Conservation (phyloP, 768 basidiomycete species). For the Coprinopsis marcescibilis region DNA sequence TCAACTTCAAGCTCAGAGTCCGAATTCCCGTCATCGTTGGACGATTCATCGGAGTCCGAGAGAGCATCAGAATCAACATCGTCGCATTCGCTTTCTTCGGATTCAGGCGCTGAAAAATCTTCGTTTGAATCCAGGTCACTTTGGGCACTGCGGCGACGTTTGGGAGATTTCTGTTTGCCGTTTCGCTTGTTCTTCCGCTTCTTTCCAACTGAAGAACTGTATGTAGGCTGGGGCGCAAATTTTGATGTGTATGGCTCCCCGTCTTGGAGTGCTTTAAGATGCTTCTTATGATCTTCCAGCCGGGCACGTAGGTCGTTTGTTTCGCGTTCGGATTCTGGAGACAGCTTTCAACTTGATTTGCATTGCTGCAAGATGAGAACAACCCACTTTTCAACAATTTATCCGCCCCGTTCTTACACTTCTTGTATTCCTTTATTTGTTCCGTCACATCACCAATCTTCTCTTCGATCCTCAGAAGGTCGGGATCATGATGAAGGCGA, state of each 20-base stretch:
- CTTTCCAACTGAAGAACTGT: conserved; percentile 23
- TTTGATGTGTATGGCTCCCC: conserved; percentile 38
- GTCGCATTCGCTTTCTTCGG: conserved; percentile 6
- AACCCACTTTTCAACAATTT: conserved; percentile 36
- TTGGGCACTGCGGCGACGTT: conserved; percentile 31
- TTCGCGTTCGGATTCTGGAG: conserved; percentile 34
- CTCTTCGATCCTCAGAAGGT: conserved; percentile 44
- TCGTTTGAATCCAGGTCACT: conserved; percentile 32
- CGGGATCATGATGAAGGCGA: conserved; percentile 45
- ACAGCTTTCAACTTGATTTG: conserved; percentile 1
- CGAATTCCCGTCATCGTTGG: conserved; percentile 23
- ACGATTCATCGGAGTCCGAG: conserved; percentile 23
- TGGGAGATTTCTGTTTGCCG: conserved; percentile 37
- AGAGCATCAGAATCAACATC: conserved; percentile 19
- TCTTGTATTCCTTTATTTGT: conserved; percentile 34
- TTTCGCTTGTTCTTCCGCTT: conserved; percentile 45
- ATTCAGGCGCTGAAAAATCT: background rate
- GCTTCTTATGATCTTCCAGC: conserved; percentile 35
- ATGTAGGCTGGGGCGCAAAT: conserved; percentile 30
- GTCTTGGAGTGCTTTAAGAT: conserved; percentile 41
- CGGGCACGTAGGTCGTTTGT: conserved; percentile 33
- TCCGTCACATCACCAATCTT: conserved; percentile 31
- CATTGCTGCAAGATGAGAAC: background rate
- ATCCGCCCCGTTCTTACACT: conserved; percentile 34
- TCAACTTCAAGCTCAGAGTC: conserved; percentile 17